Conservation (phyloP, 2,329 filamentous ascomycete species). For the Colletotrichum ledebouriae region DNA sequence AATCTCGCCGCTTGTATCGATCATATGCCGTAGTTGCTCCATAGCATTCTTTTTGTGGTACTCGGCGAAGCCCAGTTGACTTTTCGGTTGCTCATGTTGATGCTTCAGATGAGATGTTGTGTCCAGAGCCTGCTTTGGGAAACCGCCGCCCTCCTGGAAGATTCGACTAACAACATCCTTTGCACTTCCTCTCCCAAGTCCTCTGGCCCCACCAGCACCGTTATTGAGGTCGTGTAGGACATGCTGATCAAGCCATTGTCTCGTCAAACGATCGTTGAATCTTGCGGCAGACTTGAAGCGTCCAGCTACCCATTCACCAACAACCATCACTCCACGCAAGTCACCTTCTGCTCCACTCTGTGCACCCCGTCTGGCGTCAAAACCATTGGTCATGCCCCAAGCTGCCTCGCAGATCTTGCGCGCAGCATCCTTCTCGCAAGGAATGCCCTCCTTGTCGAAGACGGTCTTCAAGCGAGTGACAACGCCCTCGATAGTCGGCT, state of each 20-base stretch:
- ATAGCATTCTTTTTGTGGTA: slow-evolving; percentile 79
- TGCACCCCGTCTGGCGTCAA: slow-evolving; percentile 76
- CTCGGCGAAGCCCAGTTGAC: slow-evolving; percentile 79
- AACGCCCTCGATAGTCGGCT: slow-evolving; percentile 88
- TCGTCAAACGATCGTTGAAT: slow-evolving; percentile 68
- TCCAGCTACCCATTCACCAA: slow-evolving; percentile 87
- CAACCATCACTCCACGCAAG: slow-evolving; percentile 85
- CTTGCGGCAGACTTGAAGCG: slow-evolving; percentile 68
- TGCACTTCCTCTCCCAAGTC: slow-evolving; percentile 77
- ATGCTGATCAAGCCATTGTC: slow-evolving; percentile 82
- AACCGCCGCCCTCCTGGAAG: slow-evolving; percentile 84
- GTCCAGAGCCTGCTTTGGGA: slow-evolving; percentile 70
- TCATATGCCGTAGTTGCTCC: slow-evolving; percentile 79
- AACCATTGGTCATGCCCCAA: slow-evolving; percentile 82
- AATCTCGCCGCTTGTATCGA: slow-evolving; percentile 83
- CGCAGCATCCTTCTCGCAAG: slow-evolving; percentile 89
- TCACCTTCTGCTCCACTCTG: slow-evolving; percentile 80
- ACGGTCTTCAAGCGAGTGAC: slow-evolving; percentile 84
- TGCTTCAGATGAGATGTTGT: slow-evolving; percentile 51
- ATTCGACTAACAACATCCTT: slow-evolving; percentile 84
- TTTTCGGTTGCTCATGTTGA: slow-evolving; percentile 66
- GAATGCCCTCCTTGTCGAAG: slow-evolving; percentile 90
- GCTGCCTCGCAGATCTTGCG: slow-evolving; percentile 86
- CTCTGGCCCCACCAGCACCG: slow-evolving; percentile 78
- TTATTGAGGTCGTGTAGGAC: slow-evolving; percentile 76